Evolutionary conservation across 1,139 yeast genomes (phyloP).

Genomic region (Geotrichum reessii): DNA sequence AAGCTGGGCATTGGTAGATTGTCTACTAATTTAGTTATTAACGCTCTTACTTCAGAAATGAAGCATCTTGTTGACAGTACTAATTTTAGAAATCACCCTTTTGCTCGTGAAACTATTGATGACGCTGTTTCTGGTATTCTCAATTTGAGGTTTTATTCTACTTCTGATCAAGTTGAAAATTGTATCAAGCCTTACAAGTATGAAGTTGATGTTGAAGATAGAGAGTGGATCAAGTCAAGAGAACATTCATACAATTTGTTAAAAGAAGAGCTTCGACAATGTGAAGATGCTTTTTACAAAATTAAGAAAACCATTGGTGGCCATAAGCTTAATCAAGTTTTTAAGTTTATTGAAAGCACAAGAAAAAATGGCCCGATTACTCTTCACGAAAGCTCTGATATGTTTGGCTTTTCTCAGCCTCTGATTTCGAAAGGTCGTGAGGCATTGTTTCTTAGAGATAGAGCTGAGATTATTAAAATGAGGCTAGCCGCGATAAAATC

Average conservation of each 20-base stretch:
- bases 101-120: slow-evolving; percentile 71
- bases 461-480: slow-evolving; percentile 66
- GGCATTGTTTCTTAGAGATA: slow-evolving; percentile 74
- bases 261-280: slow-evolving; percentile 80
- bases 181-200: slow-evolving; percentile 96
- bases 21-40: slow-evolving; percentile 76
- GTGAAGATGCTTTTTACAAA: slow-evolving; percentile 58
- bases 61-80: slow-evolving; percentile 67
- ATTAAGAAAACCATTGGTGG: slow-evolving; percentile 74
- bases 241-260: slow-evolving; percentile 70
- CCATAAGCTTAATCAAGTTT: slow-evolving; percentile 74
- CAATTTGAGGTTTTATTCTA: slow-evolving; percentile 72
- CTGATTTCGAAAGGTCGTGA: slow-evolving; percentile 68
- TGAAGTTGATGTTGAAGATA: slow-evolving; percentile 91
- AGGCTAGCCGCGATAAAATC: slow-evolving; percentile 72
- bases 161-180: slow-evolving; percentile 97
- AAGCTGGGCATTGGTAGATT: slow-evolving; percentile 90
- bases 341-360: slow-evolving; percentile 56
- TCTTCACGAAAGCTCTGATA: slow-evolving; percentile 57
- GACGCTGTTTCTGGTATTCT: slow-evolving; percentile 83
- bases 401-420: slow-evolving; percentile 70
- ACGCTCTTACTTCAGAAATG: slow-evolving; percentile 71
- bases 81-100: slow-evolving; percentile 73
- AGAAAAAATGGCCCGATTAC: slow-evolving; percentile 63
- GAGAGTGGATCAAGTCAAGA: slow-evolving; percentile 83